A percentile compares a stretch with the other conserved stretches of the same genome.
Conservation (phyloP, 176 grass and related monocot genomes). For the Saccharum spontaneum region DNA sequence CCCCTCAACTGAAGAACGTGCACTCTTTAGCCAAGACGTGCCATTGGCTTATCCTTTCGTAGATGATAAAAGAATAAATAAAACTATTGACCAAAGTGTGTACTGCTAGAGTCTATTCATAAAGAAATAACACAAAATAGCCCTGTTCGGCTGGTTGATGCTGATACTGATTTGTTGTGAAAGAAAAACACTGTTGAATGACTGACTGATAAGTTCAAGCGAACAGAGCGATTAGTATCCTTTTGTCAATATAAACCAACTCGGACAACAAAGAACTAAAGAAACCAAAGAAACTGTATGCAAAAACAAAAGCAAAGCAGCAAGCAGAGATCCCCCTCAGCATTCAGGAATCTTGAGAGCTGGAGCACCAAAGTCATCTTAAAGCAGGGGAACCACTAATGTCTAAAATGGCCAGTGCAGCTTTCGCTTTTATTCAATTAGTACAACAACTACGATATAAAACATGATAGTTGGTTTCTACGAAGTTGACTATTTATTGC, state of each 20-base stretch:
- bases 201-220: too few relatives aligned
- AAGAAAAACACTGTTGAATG: too few relatives aligned
- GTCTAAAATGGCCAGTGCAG: background rate
- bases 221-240: too few relatives aligned
- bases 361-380: background rate
- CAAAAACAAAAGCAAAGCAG: background rate
- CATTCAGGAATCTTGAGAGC: slow-evolving; percentile 11
- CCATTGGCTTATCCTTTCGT: background rate
- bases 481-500: background rate
- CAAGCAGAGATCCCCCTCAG: background rate
- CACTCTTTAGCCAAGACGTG: background rate
- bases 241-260: background rate
- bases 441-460: background rate
- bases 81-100: background rate
- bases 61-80: too few relatives aligned
- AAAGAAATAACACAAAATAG: background rate
- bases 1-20: too few relatives aligned
- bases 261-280: background rate
- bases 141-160: too few relatives aligned
- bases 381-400: background rate
- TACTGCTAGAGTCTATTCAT: background rate
- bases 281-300: background rate
- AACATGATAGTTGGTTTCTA: background rate
- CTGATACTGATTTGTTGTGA: too few relatives aligned
- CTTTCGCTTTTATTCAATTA: background rate